Conservation (phyloP, 116 monocot genomes). For the Phalaenopsis hybrid region DNA sequence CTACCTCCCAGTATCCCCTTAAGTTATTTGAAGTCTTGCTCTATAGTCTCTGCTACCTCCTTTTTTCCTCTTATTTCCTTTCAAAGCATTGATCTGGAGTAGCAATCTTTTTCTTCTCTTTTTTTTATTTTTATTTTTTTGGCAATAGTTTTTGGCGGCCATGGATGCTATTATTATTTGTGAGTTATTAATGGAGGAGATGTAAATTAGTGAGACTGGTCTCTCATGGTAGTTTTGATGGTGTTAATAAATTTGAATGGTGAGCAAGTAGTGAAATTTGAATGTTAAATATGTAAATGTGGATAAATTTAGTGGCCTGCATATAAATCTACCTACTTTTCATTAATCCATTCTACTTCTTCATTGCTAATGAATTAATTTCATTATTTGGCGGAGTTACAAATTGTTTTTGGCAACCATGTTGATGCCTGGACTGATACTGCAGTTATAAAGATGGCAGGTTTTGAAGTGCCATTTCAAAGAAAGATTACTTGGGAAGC, state of each 20-base stretch:
- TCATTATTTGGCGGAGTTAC: neutral
- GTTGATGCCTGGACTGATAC: neutral
- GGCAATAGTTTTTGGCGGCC: no score
- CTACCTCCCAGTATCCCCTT: no score
- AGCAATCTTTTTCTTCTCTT: no score
- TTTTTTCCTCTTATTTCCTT: no score
- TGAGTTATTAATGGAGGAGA: no score
- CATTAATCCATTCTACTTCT: neutral
- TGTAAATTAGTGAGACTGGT: neutral
- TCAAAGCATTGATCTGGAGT: no score
- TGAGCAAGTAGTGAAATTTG: neutral
- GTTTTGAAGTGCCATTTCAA: neutral
- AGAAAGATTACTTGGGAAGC: neutral
- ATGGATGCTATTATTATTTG: no score
- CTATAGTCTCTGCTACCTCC: no score
- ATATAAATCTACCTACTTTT: neutral
- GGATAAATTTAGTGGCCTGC: neutral
- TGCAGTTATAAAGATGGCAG: neutral
- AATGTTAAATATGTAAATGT: neutral
- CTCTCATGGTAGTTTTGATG: neutral
- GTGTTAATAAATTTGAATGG: neutral
- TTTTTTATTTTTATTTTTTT: no score
- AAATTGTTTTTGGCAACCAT: neutral
- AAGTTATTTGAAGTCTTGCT: no score
- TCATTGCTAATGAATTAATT: neutral